Conservation (phyloP, 163 green algal genomes). For the Scenedesmus sp. region DNA sequence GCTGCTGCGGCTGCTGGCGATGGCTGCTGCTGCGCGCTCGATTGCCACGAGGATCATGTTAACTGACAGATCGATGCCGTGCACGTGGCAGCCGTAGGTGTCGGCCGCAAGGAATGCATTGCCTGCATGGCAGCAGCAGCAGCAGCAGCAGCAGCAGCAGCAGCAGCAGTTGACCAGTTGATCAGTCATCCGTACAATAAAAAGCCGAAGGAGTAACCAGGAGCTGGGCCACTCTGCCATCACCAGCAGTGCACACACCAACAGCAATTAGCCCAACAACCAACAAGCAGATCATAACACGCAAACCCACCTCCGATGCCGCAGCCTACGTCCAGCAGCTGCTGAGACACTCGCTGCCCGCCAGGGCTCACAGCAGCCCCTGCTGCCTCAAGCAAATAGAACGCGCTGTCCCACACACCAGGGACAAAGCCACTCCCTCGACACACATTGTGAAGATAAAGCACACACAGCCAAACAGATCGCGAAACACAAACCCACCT, state of each 20-base stretch:
- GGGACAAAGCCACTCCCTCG: too few relatives aligned
- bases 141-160: background rate
- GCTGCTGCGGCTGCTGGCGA: conserved; percentile 22
- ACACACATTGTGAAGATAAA: too few relatives aligned
- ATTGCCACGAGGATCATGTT: conserved; percentile 88
- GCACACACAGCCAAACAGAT: background rate
- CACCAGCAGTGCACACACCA: too few relatives aligned
- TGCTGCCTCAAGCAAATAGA: too few relatives aligned
- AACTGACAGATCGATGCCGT: conserved; percentile 89
- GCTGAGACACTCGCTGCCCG: conserved; percentile 61
- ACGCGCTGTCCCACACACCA: too few relatives aligned
- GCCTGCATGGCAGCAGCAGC: conserved; percentile 35
- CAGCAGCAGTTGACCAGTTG: too few relatives aligned
- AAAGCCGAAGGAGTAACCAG: too few relatives aligned
- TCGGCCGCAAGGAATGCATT: conserved; percentile 64
- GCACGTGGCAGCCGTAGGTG: conserved; percentile 76
- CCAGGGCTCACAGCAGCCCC: too few relatives aligned
- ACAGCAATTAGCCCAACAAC: too few relatives aligned
- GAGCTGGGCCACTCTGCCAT: too few relatives aligned
- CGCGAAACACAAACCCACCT: conserved; percentile 20
- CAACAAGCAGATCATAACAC: background rate
- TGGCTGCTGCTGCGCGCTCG: conserved; percentile 67
- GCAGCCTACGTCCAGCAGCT: conserved; percentile 90
- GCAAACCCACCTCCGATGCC: conserved; percentile 69
- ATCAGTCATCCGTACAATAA: too few relatives aligned